Evolutionary conservation across 768 basidiomycete species (phyloP).

Genomic region (Candolleomyces efflorescens): DNA sequence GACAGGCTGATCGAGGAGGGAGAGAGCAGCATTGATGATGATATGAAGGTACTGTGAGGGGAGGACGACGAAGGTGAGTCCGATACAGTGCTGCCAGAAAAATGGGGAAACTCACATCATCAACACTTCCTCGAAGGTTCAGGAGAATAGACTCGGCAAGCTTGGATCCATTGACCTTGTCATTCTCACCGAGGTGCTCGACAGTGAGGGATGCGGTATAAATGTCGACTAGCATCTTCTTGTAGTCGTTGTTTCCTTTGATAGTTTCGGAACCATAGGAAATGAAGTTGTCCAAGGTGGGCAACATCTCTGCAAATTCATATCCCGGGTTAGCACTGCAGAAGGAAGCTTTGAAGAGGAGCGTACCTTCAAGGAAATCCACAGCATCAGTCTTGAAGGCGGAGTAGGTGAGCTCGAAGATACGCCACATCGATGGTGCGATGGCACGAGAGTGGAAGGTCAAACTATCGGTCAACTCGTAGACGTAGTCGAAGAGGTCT

Average conservation of each 20-base stretch:
- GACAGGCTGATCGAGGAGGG: slow-evolving; percentile 54
- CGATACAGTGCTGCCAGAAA: neutral
- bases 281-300: slow-evolving; percentile 84
- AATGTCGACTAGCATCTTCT: slow-evolving; percentile 77
- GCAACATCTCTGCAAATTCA: slow-evolving; percentile 71
- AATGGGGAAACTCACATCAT: slow-evolving; percentile 55
- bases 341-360: neutral
- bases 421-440: slow-evolving; percentile 80
- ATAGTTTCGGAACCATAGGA: slow-evolving; percentile 78
- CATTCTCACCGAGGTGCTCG: slow-evolving; percentile 75
- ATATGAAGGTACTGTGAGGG: slow-evolving; percentile 51
- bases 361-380: slow-evolving; percentile 81
- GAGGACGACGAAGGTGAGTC: slow-evolving; percentile 2
- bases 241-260: slow-evolving; percentile 69
- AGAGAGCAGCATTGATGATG: slow-evolving; percentile 61
- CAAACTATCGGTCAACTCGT: slow-evolving; percentile 78
- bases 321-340: slow-evolving; percentile 1
- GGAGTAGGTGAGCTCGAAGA: slow-evolving; percentile 79
- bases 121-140: slow-evolving; percentile 71
- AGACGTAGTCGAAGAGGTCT: slow-evolving; percentile 89
- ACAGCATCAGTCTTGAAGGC: slow-evolving; percentile 80
- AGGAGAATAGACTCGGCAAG: slow-evolving; percentile 79
- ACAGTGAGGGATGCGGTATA: slow-evolving; percentile 71
- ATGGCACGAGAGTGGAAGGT: slow-evolving; percentile 78
- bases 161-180: slow-evolving; percentile 81